phyloP scores from a whole-genome alignment of 805 yeast genomes.

The Saturnispora kantuleensis region DNA sequence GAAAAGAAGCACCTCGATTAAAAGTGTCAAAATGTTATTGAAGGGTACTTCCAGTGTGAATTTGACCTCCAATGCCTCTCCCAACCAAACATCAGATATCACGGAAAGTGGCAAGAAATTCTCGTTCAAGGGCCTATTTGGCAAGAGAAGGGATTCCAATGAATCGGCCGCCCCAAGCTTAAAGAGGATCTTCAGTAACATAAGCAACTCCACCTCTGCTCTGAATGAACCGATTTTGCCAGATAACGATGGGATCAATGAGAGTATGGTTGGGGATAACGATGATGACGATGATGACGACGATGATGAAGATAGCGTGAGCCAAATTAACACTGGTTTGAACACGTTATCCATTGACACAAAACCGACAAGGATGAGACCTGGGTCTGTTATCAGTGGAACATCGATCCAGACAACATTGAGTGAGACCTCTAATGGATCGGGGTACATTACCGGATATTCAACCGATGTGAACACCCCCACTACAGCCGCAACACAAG shows the following conservation, averaged over 20 bases:
- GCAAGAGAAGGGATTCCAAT: background rate
- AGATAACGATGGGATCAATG: background rate
- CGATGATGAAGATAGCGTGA: background rate
- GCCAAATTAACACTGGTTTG: constrained; percentile 1
- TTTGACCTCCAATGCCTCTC: too few species aligned
- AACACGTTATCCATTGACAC: background rate
- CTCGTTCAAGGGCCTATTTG: background rate
- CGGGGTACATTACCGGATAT: constrained; percentile 29
- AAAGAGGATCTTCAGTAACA: background rate
- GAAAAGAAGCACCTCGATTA: constrained; percentile 9
- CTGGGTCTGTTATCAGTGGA: constrained; percentile 43
- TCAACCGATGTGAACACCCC: constrained; percentile 23
- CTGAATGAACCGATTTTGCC: background rate
- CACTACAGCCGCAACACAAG: background rate
- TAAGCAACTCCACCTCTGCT: background rate
- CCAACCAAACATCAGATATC: background rate
- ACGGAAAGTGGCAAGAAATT: background rate
- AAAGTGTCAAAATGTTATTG: constrained; percentile 6
- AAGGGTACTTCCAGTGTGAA: background rate
- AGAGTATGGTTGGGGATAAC: background rate
- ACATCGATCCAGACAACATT: constrained; percentile 38
- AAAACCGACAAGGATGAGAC: constrained; percentile 23
- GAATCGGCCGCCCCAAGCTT: background rate
- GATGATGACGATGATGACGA: background rate
- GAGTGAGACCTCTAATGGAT: constrained; percentile 43